Base-by-base conservation (phyloP, 2,329 filamentous ascomycete species). In the Aspergillus jensenii region DNA sequence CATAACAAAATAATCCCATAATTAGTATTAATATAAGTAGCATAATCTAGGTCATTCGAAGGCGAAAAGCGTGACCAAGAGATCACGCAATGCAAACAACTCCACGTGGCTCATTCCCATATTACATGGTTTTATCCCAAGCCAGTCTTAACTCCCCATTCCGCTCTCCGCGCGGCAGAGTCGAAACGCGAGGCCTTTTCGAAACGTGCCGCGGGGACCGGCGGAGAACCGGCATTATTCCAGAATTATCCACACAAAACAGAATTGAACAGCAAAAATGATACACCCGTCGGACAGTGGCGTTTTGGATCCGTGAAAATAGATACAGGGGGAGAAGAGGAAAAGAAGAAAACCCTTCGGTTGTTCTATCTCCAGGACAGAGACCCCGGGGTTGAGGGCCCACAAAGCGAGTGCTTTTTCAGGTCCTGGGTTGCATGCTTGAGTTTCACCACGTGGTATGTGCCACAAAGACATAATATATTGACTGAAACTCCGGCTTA, bases 301-400 rank as follows among this genome's bases (percentile, higher is more conserved):
- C 43, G 41, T 39, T 43, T 19, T 31, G 9, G 33, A 49, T 54
- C 27, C n/a, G 45, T 50, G 50, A 35, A 58, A 60, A 55, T 58
- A 62, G 49, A 50, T 61, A 58, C 59, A 62, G 50, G 51, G 49
- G 53, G 43, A 60, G 58, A 60, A 62, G 58, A 47, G 25, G 50
- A 62, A 25, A 55, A 41, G 52, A 43, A 53, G 35, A 21, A 41
- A 59, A 59, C 50, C 37, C 40, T 59, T 53, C 46, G 52, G 57
- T 52, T 59, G 55, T 62, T 62, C 60, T 63, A 67, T 67, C 65
- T 58, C 65, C 64, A 63, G 65, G 65, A 67, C 62, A 68, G 66
- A 60, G 56, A 35, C 46, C 49, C 60, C 59, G 55, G 56, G 52
- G 47, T 50, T 17, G 19, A 45, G 47, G 40, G 56, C 47, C 50